Evolutionary conservation across 352 stramenopile genomes (phyloP), one percentile per base, ranked within the genome.

Genomic region (Lagenidium giganteum): DNA sequence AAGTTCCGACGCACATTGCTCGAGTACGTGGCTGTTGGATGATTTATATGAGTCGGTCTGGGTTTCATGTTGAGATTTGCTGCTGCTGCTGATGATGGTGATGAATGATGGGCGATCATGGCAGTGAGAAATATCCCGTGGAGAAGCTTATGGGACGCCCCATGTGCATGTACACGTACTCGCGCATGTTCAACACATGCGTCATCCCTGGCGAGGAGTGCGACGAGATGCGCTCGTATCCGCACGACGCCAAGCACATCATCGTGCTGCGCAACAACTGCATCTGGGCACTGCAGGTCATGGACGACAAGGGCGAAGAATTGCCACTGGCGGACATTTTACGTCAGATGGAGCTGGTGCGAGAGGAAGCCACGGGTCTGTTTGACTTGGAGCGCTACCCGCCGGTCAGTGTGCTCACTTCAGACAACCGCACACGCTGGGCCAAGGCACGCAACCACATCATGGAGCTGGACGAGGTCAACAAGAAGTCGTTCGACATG

Each of bases 141-240:
- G 92, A 98, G 43, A 94, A 83, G 41, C 93, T 98, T 57, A 92
- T 93, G 53, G 81, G 85, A 13, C 76, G 83, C 20, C 85, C 87
- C 20, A 54, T 98, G 28, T 98, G 90, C 59, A 96, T 94, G 55
- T 75, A 79, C 48, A 90, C 87, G 59, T 96, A 93, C 62, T 89
- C 87, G 50, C 84, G 82, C 37, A 93, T 96, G 76, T 96, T 98
- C 64, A 97, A 98, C 70, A 88, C 89, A 26, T 98, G 89, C 62
- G 75, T 96, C 16, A 87, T 98, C 42, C 95, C 95, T 14, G 79
- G 73, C 20, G 74, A 90, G 47, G 71, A 90, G 16, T 86, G 70
- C 33, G 77, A 89, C 45, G 70, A 84, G 42, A 76, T 89, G 49
- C 57, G 78, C 42, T 74, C 54, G 66, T 97, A 95, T 47, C 87